Base-by-base conservation (phyloP, 2,329 filamentous ascomycete genomes). In the Hypoxylon sp. region DNA sequence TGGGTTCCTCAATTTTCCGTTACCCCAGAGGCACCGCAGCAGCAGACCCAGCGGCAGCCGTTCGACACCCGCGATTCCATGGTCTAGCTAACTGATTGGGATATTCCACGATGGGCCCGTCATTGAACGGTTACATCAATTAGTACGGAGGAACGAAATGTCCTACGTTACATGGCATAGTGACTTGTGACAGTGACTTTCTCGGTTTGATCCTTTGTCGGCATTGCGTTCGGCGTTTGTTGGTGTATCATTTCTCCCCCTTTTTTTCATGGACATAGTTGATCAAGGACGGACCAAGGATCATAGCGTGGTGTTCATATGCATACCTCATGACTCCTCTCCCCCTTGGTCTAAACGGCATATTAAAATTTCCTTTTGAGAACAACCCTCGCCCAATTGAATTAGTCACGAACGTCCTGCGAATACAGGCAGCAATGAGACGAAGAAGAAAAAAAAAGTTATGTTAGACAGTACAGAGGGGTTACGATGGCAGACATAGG, bases 1-100 rank as follows among this genome's bases (percentile, higher is more conserved):
- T 86, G 84, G 84, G 74, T 80, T 47, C 83, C 84, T 2, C 74
- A 78, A 46, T 78, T 78, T 47, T 59, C 71, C 39, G 70, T 70
- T 24, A 44, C 63, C 13, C 67, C 66, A n/a, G 73, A 73, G 54
- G 37, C 53, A 19, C 44, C 57, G 24, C 69, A 63, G 60, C 70
- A 72, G 42, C 72, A 68, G 54, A 14, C 54, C 33, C 67, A 64
- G 39, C 47, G 63, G 39, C 67, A 71, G 8, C n/a, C 52, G 29
- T 73, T 73, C 57, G 62, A 74, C 39, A 59, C 54, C 31, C 73
- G 59, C 2, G 71, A 77, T 55, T 78, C 77, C 10, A 76, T 78
- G 72, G 77, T 78, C 64, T 78, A 77, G 73, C 63, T 69, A 59
- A 50, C 63, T 46, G 37, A 44, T 59, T 55, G 54, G 69, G 53